Conservation (phyloP, 2,329 filamentous ascomycete species). For the Hymenoscyphus linearis region DNA sequence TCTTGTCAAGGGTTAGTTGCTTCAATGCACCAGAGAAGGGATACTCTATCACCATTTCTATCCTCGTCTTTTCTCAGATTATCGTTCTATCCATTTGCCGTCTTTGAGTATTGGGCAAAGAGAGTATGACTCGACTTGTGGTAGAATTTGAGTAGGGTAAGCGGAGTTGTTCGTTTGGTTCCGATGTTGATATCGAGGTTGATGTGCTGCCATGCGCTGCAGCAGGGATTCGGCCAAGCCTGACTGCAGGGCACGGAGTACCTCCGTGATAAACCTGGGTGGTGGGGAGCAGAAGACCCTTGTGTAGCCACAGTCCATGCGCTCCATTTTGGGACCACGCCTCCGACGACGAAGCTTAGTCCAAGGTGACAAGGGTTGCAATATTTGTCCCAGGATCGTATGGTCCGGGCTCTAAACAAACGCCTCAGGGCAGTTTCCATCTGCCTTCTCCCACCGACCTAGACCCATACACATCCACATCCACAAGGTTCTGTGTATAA, state of each 20-base stretch:
- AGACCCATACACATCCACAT: conserved; percentile 3
- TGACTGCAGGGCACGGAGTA: background rate
- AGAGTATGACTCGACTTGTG: conserved; percentile 19
- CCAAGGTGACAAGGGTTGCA: background rate
- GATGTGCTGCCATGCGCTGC: conserved; percentile 3
- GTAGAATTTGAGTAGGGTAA: conserved; percentile 15
- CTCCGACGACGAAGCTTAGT: conserved; percentile 6
- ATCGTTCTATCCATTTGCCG: background rate
- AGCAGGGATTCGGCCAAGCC: background rate
- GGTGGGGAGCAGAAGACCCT: conserved; percentile 9
- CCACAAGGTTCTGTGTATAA: conserved; percentile 11
- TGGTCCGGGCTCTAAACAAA: conserved; percentile 23
- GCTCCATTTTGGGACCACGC: conserved; percentile 9
- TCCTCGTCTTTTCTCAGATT: background rate
- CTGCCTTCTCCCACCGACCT: conserved; percentile 7
- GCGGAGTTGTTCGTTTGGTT: conserved; percentile 12
- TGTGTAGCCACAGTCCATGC: background rate
- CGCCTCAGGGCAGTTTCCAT: conserved; percentile 21
- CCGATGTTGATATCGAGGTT: conserved; percentile 17
- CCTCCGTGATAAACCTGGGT: background rate
- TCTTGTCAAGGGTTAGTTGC: too few species aligned
- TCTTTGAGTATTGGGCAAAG: background rate
- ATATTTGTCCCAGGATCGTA: conserved; percentile 15
- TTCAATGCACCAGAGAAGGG: background rate
- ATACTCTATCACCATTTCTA: background rate